Evolutionary conservation across 371 early-diverging fungal genomes (phyloP), one percentile per base, ranked within the genome.

Genomic region (Fennellomyces sp.): DNA sequence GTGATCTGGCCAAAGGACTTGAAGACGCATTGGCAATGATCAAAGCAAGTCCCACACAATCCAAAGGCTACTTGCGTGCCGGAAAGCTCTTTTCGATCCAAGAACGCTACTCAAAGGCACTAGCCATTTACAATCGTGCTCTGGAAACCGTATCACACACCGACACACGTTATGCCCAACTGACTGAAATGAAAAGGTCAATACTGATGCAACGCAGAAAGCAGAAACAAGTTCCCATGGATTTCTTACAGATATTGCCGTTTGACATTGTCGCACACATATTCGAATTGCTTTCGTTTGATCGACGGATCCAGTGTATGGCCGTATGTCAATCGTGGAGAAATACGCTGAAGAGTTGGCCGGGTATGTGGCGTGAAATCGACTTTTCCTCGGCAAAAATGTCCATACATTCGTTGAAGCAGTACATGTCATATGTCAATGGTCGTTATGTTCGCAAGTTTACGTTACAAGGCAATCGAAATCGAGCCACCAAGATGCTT

Each of bases 291-390:
- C 35, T 79, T 2, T 63, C 80, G 1, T 74, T 79, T 56, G 60
- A 69, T 27, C 63, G 75, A 33, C 65, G 70, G 3, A 38, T 74
- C 5, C 69, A 61, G 21, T 79, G 76, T 23, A 65, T 70, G 48
- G 56, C 39, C 3, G 80, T 79, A 1, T 75, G 65, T n/a, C 35
- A 33, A n/a, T 45, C 55, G 1, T 79, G 80, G 80, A 66, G 69
- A 26, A 15, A 42, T 0, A 69, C 76, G 52, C 51, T 68, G 2
- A 17, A 63, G 10, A 28, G 47, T 28, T 74, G 75, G 72, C 52
- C 70, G 19, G 73, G 69, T 12, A 72, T 74, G 66, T 79, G 80
- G 80, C 65, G 72, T 8, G 56, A 72, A 25, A 21, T 79, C 29
- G 66, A 68, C 3, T 74, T 72, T 54, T 63, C 54, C 0, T 25